Evolutionary conservation across 352 stramenopile species (phyloP).

Genomic region (Pythium brachiatum): DNA sequence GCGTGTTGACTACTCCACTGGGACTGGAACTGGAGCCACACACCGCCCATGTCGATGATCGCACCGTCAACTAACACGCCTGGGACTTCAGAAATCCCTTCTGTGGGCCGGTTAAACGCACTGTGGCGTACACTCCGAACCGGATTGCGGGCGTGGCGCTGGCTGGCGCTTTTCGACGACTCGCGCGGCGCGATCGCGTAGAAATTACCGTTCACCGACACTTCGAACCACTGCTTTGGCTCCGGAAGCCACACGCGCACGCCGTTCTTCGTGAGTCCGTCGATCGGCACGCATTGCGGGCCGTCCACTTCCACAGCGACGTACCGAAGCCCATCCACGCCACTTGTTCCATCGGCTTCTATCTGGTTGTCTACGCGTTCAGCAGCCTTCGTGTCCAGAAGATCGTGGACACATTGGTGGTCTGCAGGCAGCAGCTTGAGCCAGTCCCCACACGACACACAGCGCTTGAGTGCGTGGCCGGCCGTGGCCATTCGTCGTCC

Average conservation of each 20-base stretch:
- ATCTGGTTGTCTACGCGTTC: constrained; percentile 6
- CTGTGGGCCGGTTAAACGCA: constrained; percentile 64
- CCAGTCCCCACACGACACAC: constrained; percentile 44
- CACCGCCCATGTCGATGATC: constrained; percentile 74
- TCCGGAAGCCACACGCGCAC: constrained; percentile 77
- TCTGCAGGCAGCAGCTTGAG: constrained; percentile 40
- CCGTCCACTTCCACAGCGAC: constrained; percentile 40
- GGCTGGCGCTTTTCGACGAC: constrained; percentile 19
- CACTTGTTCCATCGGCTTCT: constrained; percentile 12
- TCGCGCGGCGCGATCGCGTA: constrained; percentile 58
- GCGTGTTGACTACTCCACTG: constrained; percentile 22
- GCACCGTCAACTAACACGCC: constrained; percentile 64
- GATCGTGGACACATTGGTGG: constrained; percentile 39
- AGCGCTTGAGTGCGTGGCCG: constrained; percentile 67
- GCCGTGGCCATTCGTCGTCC: constrained; percentile 52
- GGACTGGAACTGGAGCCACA: constrained; percentile 76
- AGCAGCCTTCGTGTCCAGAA: constrained; percentile 11
- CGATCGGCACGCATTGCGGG: constrained; percentile 41
- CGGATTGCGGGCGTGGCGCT: constrained; percentile 9
- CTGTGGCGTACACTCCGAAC: constrained; percentile 40
- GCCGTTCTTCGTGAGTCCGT: constrained; percentile 81
- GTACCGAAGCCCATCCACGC: constrained; percentile 36
- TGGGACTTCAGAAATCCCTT: constrained; percentile 29
- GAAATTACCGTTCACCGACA: constrained; percentile 75
- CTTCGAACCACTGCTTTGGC: constrained; percentile 72